Evolutionary conservation across 1,284 basidiomycete species (phyloP), one percentile per base, ranked within the genome.

Genomic region (Xanthoconium separans): DNA sequence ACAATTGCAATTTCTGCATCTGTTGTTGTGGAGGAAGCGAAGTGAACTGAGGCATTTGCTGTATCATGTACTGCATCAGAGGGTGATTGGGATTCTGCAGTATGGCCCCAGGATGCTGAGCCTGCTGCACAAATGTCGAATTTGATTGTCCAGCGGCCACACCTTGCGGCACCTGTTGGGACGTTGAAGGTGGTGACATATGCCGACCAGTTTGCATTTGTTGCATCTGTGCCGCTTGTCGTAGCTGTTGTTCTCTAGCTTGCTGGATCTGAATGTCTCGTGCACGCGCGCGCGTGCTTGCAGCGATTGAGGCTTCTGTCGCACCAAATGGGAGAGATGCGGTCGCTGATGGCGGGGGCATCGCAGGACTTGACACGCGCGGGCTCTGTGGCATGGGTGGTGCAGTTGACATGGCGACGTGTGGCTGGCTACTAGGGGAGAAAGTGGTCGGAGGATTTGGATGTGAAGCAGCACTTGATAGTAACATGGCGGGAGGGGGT

Each of bases 41-140:
- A 59, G 73, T 70, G 61, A 89, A 89, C 9, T 75, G 75, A 16
- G 83, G 85, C 4, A 83, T 65, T 33, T 72, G 71, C 47, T 76
- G 70, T 6, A 72, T 60, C 70, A 88, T 75, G 57, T 82, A 80
- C 54, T 79, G 75, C 64, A 85, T 69, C 53, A 88, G 73, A 31
- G 82, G 80, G 64, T 88, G 82, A 15, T 61, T 70, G 13, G 80
- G 82, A 33, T 74, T 80, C 56, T 83, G 82, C 61, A 89, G 62
- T 18, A 84, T 69, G 47, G 77, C 71, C 51, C 74, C 72, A 45
- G 77, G 66, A 54, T 80, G 77, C 59, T 83, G 75, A 45, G 73
- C 65, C 13, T 68, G 62, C 11, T 49, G 45, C 46, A 29, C 52
- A 37, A 54, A 65, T 16, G 56, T n/a, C 3, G 56, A 1, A 39